Base-by-base conservation (phyloP, 2,329 filamentous ascomycete species). In the Geosmithia morbida region DNA sequence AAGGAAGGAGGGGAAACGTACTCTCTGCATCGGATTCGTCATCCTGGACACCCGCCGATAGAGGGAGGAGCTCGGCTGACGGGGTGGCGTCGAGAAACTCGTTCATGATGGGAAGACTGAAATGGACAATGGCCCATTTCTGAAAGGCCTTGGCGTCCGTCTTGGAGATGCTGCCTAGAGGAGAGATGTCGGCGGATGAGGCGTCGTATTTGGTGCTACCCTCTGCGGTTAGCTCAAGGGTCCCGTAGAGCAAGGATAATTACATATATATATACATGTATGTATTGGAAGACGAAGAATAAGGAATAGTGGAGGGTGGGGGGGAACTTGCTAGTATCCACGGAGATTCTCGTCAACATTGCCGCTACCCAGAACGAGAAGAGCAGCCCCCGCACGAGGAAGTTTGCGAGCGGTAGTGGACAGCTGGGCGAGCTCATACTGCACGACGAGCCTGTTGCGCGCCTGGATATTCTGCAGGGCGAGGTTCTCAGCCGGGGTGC, bases 401-500 rank as follows among this genome's bases (percentile, higher is more conserved):
- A 71, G 65, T 18, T 72, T 62, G n/a, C 79, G 69, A 2, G 77
- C 72, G 7, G 69, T 75, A 0, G 77, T 78, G 2, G 81, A 65
- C 20, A 83, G 61, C 46, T 81, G 77, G 0, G 78, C 79, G 52
- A 81, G 77, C 22, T 75, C 63, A 57, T 85, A 85, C 7, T 75
- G 68, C 2, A 41, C 41, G 2, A 85, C 77, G 73, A 85, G 82
- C 41, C 81, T 67, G 17, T 72, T 68, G 10, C 80, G 67, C 4
- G 79, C 80, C 49, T 84, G 81, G 46, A 84, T 78, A 56, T 84
- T 84, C 53, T 84, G 80, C n/a, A 80, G 61, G 0, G 77, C 77
- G 1, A 81, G 61, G 50, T 83, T 83, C 55, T 82, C 76, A 2
- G 74, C 64, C 13, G 59, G 56, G 1, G 62, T 66, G 7, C 80